These are phyloP conservation scores for Juglanconis sp. DNA, from an alignment of 2,329 filamentous ascomycete genomes.

Conservation along the genomic window DNA sequence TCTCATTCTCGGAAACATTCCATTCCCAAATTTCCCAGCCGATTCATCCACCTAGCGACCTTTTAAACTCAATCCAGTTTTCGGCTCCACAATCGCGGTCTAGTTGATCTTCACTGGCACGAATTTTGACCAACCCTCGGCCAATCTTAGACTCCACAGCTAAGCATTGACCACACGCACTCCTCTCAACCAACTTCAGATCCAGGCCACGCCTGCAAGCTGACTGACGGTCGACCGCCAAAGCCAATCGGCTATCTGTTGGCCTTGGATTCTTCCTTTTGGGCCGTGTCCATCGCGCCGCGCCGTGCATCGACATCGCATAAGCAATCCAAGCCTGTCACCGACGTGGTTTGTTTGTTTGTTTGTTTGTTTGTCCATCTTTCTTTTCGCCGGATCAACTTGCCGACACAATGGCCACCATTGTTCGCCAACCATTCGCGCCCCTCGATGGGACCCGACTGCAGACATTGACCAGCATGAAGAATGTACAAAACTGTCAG, in stretches of 20 bases:
- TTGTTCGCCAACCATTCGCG: slow-evolving; percentile 70
- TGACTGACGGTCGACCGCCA: slow-evolving; percentile 10
- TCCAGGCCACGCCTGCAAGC: slow-evolving; percentile 11
- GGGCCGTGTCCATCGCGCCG: neutral
- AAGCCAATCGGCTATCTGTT: slow-evolving; percentile 10
- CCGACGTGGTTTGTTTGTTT: slow-evolving; percentile 11
- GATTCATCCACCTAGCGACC: neutral
- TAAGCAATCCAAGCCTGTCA: neutral
- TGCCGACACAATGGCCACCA: slow-evolving; percentile 46
- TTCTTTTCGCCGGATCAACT: neutral
- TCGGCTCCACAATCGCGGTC: slow-evolving; percentile 17
- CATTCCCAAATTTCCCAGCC: neutral
- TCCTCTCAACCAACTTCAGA: slow-evolving; percentile 7
- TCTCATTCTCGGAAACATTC: neutral
- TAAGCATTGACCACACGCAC: slow-evolving; percentile 8
- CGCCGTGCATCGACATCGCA: slow-evolving; percentile 2
- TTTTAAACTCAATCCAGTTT: neutral
- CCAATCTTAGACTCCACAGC: slow-evolving; percentile 8
- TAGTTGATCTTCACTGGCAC: slow-evolving; percentile 8
- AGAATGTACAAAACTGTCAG: slow-evolving; percentile 75
- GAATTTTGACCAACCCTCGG: slow-evolving; percentile 8
- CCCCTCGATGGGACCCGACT: slow-evolving; percentile 67
- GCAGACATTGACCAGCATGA: slow-evolving; percentile 68
- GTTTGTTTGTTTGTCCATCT: slow-evolving; percentile 5
- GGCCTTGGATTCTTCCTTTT: slow-evolving; percentile 1